Percentiles rank a stretch among this genome's conserved stretches.
Evolutionary conservation across 2,329 filamentous ascomycete species (phyloP).

Genomic region (Hypoxylon sp.): DNA sequence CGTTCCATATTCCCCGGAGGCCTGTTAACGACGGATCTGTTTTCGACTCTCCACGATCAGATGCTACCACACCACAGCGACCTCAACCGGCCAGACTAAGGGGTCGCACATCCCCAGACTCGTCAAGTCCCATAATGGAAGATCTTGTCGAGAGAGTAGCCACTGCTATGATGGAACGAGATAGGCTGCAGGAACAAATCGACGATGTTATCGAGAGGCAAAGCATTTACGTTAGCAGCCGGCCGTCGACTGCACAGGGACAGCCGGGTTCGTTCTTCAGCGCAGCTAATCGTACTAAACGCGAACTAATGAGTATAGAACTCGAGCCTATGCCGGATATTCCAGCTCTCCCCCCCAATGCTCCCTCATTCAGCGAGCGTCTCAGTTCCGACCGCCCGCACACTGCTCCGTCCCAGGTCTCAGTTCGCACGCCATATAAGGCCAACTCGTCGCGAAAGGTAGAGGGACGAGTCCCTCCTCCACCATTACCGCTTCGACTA

Average conservation of each 20-base stretch:
- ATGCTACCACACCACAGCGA: constrained; percentile 58
- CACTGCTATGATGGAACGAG: constrained; percentile 71
- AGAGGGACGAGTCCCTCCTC: constrained; percentile 63
- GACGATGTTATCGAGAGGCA: constrained; percentile 73
- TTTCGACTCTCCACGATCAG: constrained; percentile 53
- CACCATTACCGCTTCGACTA: constrained; percentile 71
- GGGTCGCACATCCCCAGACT: constrained; percentile 59
- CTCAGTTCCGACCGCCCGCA: constrained; percentile 63
- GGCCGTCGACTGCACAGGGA: constrained; percentile 67
- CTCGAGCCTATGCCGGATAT: constrained; percentile 69
- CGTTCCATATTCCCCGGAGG: constrained; percentile 69
- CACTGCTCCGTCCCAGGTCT: constrained; percentile 55
- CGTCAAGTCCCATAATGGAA: constrained; percentile 60
- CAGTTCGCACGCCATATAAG: constrained; percentile 57
- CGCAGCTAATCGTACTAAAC: constrained; percentile 2
- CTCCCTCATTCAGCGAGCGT: constrained; percentile 71
- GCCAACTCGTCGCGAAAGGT: constrained; percentile 55
- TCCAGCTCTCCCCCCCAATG: constrained; percentile 69
- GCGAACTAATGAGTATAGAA: constrained; percentile 54
- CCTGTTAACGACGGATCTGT: constrained; percentile 56
- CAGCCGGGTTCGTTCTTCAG: constrained; percentile 52
- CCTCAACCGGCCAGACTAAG: constrained; percentile 64
- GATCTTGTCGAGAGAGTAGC: constrained; percentile 70
- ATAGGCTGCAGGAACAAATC: constrained; percentile 71
- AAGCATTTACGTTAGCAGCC: constrained; percentile 69